Conservation (phyloP, 2,329 filamentous ascomycete species). For the Fusarium sp. region DNA sequence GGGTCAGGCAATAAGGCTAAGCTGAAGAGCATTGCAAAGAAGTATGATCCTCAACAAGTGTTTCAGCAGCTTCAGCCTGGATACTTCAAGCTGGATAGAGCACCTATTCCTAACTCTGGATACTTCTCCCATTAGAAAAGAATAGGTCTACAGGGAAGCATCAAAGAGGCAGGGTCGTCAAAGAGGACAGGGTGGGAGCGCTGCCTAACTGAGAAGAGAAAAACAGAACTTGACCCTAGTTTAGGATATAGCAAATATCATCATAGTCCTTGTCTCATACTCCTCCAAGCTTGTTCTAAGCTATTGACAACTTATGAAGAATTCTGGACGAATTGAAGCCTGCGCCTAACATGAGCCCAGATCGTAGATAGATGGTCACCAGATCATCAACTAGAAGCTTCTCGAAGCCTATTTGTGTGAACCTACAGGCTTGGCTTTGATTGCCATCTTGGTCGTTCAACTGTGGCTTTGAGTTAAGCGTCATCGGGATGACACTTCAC, state of each 20-base stretch:
- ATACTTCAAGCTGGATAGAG: constrained; percentile 38
- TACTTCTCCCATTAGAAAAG: background rate
- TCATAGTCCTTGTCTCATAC: background rate
- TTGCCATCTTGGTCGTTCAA: background rate
- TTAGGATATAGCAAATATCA: background rate
- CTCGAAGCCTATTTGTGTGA: background rate
- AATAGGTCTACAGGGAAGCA: too few species aligned
- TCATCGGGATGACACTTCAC: background rate
- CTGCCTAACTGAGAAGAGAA: background rate
- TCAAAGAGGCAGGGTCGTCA: background rate
- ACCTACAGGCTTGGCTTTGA: too few species aligned
- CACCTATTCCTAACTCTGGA: background rate
- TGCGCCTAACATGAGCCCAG: background rate
- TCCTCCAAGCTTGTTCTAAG: background rate
- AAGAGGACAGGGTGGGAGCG: background rate
- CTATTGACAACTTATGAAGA: too few species aligned
- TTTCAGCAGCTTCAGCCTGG: constrained; percentile 5
- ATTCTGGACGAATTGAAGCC: background rate
- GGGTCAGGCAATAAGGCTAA: background rate
- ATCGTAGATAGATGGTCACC: background rate
- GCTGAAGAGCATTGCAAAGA: constrained; percentile 1
- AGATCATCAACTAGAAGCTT: background rate
- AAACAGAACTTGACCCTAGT: background rate
- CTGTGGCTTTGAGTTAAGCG: background rate
- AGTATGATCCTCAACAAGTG: constrained; percentile 7